phyloP scores from a whole-genome alignment of 805 yeast genomes.

The Starmerella bombicola region DNA sequence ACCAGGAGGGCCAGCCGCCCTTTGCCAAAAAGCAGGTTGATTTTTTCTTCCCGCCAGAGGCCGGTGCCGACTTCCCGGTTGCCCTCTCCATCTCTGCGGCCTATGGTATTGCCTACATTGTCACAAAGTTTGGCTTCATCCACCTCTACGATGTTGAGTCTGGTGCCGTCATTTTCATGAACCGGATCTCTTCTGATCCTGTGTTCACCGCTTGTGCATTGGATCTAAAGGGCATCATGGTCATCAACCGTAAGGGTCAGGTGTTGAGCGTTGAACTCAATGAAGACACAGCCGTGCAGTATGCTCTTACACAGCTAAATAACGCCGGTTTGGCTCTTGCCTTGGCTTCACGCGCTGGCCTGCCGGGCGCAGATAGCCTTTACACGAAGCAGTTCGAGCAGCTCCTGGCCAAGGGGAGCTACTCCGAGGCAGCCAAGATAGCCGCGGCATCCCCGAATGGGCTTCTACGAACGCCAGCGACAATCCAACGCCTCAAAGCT shows the following conservation, averaged over 20 bases:
- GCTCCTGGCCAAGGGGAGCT: constrained; percentile 72
- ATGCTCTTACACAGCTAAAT: constrained; percentile 71
- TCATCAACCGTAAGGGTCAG: constrained; percentile 91
- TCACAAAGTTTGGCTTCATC: constrained; percentile 93
- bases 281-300: constrained; percentile 73
- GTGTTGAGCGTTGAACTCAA: constrained; percentile 86
- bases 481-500: constrained; percentile 82
- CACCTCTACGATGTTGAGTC: constrained; percentile 90
- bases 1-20: constrained; percentile 67
- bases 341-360: constrained; percentile 87
- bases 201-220: constrained; percentile 82
- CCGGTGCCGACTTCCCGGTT: constrained; percentile 91
- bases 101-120: constrained; percentile 75
- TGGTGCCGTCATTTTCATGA: constrained; percentile 84
- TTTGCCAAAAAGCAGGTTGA: constrained; percentile 84
- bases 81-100: constrained; percentile 72
- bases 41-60: constrained; percentile 93
- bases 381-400: constrained; percentile 86
- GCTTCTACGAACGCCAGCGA: constrained; percentile 75
- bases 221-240: constrained; percentile 68
- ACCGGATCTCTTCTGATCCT: constrained; percentile 90
- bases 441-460: constrained; percentile 88
- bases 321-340: constrained; percentile 78
- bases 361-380: constrained; percentile 92
- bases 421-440: constrained; percentile 83